Evolutionary conservation across 2,329 filamentous ascomycete genomes (phyloP), one percentile per base, ranked within the genome.

Genomic region (Spiromastix sp.): DNA sequence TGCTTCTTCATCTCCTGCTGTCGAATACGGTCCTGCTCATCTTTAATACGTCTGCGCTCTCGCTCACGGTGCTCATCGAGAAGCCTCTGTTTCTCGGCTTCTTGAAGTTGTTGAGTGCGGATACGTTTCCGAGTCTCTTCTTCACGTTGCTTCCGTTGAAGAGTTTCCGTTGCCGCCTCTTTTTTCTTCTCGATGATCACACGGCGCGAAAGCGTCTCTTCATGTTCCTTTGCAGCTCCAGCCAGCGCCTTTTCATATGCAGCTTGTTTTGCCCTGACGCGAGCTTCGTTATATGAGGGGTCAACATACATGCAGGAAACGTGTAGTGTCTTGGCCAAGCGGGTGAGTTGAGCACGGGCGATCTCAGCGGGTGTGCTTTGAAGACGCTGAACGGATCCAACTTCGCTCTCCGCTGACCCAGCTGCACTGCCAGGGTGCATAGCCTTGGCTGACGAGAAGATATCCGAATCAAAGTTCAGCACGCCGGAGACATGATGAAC

Each of bases 281-380:
- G 84, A 43, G 79, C 73, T 61, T 91, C 79, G 55, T 85, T 91
- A 68, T 93, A 89, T 21, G 76, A 74, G 3, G 89, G 81, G 52
- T 98, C 91, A 39, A 96, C 85, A 62, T 95, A 95, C 70, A 91
- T 86, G 68, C 85, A 94, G 17, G 91, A 93, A 37, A 93, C 78
- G 64, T 85, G 93, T 5, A 98, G 76, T 22, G 85, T 81, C 67
- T 87, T 93, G 37, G 87, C 84, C 38, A 98, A 73, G 37, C 91
- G 85, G 40, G 85, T 85, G 39, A 98, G 77, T 64, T 96, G 89
- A 34, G 89, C 86, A 48, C 91, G 85, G 41, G 95, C 86, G 60
- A 98, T 98, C 64, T 98, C 91, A 5, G 91, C 89, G 26, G 91
- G 91, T 2, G 91, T 98, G 70, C 85, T 94, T 69, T 98, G 91